These are phyloP conservation scores for Microcos paniculata DNA, from an alignment of 345 rosid species.

Conservation along the genomic window DNA sequence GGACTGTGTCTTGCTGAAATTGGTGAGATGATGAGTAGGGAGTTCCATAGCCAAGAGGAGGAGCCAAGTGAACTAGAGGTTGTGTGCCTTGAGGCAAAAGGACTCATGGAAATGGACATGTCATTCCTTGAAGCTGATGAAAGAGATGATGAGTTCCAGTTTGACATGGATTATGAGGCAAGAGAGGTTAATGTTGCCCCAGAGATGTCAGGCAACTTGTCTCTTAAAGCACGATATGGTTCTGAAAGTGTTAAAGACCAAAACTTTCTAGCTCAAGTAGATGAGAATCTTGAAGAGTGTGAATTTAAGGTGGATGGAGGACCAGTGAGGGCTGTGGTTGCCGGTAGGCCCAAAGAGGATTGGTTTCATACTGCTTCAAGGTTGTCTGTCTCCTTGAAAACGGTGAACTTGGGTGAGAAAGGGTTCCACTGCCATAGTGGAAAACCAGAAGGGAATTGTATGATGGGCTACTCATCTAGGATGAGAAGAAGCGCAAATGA, in stretches of 20 bases:
- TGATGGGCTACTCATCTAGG: not conserved
- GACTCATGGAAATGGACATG: slow-evolving; percentile 55
- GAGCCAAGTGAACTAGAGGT: slow-evolving; percentile 96
- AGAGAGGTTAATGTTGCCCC: slow-evolving; percentile 33
- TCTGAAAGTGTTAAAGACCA: slow-evolving; percentile 47
- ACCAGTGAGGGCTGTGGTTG: not conserved
- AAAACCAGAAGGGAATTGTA: slow-evolving; percentile 46
- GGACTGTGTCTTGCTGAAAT: slow-evolving; percentile 94
- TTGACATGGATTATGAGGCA: slow-evolving; percentile 76
- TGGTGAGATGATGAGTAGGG: slow-evolving; percentile 99
- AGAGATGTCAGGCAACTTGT: slow-evolving; percentile 49
- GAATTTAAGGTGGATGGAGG: slow-evolving; percentile 50
- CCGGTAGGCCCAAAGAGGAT: not conserved
- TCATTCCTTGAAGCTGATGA: slow-evolving; percentile 49
- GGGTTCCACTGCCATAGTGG: slow-evolving; percentile 3
- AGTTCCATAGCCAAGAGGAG: slow-evolving; percentile 76
- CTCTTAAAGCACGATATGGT: slow-evolving; percentile 37
- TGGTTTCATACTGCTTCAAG: not conserved
- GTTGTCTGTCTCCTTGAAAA: slow-evolving; percentile 6
- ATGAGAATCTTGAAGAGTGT: slow-evolving; percentile 22
- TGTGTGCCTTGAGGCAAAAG: slow-evolving; percentile 82
- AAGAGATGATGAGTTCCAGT: slow-evolving; percentile 68
- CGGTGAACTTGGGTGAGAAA: slow-evolving; percentile 41
- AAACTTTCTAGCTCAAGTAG: slow-evolving; percentile 55
- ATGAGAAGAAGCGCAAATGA: slow-evolving; percentile 74